These are phyloP conservation scores for Coemansia sp. DNA, from an alignment of 192 early-diverging fungal genomes.

Conservation along the genomic window DNA sequence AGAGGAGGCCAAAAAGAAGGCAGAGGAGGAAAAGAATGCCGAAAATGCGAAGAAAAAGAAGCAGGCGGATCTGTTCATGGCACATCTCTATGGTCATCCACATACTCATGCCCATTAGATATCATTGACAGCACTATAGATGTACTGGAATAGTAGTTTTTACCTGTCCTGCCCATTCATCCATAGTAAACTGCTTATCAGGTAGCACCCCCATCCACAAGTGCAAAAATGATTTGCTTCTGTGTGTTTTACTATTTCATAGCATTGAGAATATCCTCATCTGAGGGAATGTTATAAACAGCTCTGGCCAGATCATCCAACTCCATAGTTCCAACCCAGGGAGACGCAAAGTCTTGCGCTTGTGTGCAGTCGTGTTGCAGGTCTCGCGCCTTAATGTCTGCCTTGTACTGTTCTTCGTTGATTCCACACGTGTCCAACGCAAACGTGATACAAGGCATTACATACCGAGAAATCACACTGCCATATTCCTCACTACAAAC, in stretches of 20 bases:
- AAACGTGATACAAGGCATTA: constrained; percentile 43
- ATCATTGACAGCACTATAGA: not conserved
- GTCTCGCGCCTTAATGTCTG: constrained; percentile 31
- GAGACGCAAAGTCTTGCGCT: constrained; percentile 35
- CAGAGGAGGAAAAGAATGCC: constrained; percentile 15
- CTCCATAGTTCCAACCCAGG: constrained; percentile 51
- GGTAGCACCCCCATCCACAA: not conserved
- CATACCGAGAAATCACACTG: constrained; percentile 20
- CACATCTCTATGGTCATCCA: constrained; percentile 9
- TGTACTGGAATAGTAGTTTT: not conserved
- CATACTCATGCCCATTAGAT: not conserved
- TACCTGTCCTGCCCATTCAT: not conserved
- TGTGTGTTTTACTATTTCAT: not conserved
- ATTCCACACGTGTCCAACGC: constrained; percentile 48
- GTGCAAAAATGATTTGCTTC: not conserved
- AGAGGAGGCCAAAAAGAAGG: constrained; percentile 24
- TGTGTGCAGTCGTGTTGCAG: constrained; percentile 19
- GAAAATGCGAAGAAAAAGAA: constrained; percentile 9
- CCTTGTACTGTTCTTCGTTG: constrained; percentile 30
- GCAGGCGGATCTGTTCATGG: constrained; percentile 22
- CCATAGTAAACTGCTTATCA: not conserved
- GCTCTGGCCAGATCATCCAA: constrained; percentile 47
- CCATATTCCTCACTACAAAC: constrained; percentile 13
- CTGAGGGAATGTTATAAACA: constrained; percentile 41
- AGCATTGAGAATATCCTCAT: constrained; percentile 28